Conservation (phyloP, 2,329 filamentous ascomycete species). For the Gaeumannomyces sp. region DNA sequence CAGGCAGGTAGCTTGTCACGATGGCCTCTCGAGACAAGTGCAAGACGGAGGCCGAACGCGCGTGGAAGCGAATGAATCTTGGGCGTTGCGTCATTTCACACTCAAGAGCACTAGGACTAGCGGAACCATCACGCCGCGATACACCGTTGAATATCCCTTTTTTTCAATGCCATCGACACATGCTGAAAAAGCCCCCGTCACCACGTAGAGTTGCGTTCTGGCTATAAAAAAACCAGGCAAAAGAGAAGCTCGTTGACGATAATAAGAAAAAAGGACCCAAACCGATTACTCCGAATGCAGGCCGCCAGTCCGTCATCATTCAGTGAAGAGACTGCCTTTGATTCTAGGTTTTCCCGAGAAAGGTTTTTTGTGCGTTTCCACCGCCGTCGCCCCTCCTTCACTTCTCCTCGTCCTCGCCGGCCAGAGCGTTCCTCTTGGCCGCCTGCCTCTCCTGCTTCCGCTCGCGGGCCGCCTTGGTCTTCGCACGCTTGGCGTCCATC, state of each 20-base stretch:
- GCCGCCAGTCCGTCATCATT: constrained; percentile 37
- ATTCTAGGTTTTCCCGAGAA: constrained; percentile 9
- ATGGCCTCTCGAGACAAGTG: too few relatives aligned
- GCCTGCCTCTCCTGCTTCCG: constrained; percentile 87
- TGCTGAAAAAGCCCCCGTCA: constrained; percentile 5
- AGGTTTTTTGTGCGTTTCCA: constrained; percentile 10
- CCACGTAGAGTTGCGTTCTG: not conserved
- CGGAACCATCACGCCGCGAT: constrained; percentile 9
- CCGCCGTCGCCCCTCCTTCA: constrained; percentile 2
- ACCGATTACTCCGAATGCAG: constrained; percentile 56
- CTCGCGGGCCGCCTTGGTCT: constrained; percentile 99
- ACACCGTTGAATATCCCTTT: constrained; percentile 17
- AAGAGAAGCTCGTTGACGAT: constrained; percentile 16
- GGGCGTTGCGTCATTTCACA: constrained; percentile 12
- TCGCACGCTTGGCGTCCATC: constrained; percentile 99
- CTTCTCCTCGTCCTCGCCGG: constrained; percentile 62
- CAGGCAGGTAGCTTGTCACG: too few relatives aligned
- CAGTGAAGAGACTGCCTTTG: constrained; percentile 26
- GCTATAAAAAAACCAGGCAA: constrained; percentile 9
- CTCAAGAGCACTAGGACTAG: constrained; percentile 3
- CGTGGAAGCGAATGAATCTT: not conserved
- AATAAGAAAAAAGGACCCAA: constrained; percentile 36
- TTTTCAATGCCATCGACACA: constrained; percentile 18
- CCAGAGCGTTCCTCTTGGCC: constrained; percentile 83
- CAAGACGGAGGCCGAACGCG: not conserved